Base-by-base conservation (phyloP, 1,284 basidiomycete genomes). In the Tausonia pullulans region DNA sequence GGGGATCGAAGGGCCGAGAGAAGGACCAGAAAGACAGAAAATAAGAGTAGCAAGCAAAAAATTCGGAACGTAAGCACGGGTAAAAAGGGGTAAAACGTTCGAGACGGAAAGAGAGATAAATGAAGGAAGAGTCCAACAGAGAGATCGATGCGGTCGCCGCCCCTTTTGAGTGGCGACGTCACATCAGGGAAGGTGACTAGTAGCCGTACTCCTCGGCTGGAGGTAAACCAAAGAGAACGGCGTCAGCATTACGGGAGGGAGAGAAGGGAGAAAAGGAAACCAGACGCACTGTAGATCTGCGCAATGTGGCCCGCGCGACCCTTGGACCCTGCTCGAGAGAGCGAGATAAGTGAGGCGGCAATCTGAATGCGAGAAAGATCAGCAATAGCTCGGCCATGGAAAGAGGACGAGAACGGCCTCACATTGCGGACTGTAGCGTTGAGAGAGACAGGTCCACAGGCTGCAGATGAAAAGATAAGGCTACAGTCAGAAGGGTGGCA, bases 381-480 rank as follows among this genome's bases (percentile, higher is more conserved):
- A n/a, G 7, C n/a, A 3, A 8, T 3, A 57, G 10, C 13, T 3
- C 8, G 44, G 5, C 0, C 0, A 44, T 3, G 9, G 41, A 10
- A 43, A 44, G 51, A 61, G 3, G 13, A 13, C 43, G 2, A 41
- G 48, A 10, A 60, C 13, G 39, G 3, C 52, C 64, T 14, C 55
- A 82, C 77, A 72, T 87, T 86, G 57, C 88, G 80, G 39, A 90
- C 81, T 70, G 88, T 77, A 3, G 83, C 84, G 70, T 87, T 85
- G 64, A 90, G 78, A 16, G 85, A 85, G 1, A 81, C 79, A 0
- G 88, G 88, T 5, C 88, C 88, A 70, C 88, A 91, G 66, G 84
- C 85, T 86, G 67, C 5, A 5, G 5, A 39, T 6, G 40, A 48
- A 59, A 62, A 52, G 14, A 46, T 41, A 51, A 43, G 11, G 11